Percentiles rank a stretch among this genome's conserved stretches.
Evolutionary conservation across 2,329 filamentous ascomycete genomes (phyloP).

Genomic region (Lachnellula willkommii): DNA sequence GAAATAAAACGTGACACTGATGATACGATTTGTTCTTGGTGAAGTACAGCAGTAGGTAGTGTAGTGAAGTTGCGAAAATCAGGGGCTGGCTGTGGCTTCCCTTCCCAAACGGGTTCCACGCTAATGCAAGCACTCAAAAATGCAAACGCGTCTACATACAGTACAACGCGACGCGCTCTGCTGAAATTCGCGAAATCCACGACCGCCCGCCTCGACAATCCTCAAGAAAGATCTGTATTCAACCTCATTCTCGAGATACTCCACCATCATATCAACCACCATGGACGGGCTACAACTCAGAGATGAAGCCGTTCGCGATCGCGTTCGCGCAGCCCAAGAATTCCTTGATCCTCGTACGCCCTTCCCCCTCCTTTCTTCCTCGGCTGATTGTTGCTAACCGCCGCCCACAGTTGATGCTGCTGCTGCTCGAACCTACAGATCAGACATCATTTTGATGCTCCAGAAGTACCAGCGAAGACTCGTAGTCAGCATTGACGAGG

Average conservation of each 20-base stretch:
- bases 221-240: neutral
- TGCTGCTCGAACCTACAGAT: constrained; percentile 63
- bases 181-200: neutral
- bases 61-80: neutral
- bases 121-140: neutral
- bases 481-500: constrained; percentile 79
- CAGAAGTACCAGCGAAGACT: constrained; percentile 61
- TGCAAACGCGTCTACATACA: neutral
- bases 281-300: constrained; percentile 71
- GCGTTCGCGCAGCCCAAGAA: constrained; percentile 80
- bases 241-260: neutral
- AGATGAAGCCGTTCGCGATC: constrained; percentile 79
- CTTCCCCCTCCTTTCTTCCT: neutral
- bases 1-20: no score
- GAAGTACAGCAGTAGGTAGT: neutral
- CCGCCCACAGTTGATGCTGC: constrained; percentile 19
- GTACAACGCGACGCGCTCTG: neutral
- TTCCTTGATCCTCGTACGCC: constrained; percentile 86
- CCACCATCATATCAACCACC: neutral
- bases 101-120: neutral
- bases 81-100: neutral
- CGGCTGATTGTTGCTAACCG: constrained; percentile 25
- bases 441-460: constrained; percentile 77
- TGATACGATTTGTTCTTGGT: no score
- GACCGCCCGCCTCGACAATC: neutral